phyloP scores from a whole-genome alignment of 768 basidiomycete species.

The Tremella mesenterica region DNA sequence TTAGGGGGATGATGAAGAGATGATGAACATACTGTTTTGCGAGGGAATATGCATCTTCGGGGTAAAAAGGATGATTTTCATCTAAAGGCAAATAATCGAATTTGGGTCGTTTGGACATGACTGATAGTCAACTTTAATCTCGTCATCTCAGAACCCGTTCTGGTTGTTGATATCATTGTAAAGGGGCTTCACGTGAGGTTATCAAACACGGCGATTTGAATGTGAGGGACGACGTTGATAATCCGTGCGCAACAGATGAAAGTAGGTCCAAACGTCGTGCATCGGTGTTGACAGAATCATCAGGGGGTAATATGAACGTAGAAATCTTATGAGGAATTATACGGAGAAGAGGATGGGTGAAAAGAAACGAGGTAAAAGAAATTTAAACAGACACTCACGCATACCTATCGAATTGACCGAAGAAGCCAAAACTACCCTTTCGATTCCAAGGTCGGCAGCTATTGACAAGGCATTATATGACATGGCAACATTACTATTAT shows the following conservation, averaged over 20 bases:
- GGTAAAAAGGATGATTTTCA: conserved; percentile 28
- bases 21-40: conserved; percentile 17
- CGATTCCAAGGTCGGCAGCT: conserved; percentile 30
- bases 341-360: no score
- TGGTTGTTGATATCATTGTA: no score
- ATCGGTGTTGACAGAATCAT: no score
- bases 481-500: conserved; percentile 32
- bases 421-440: conserved; percentile 32
- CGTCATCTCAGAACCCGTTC: no score
- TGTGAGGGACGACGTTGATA: no score
- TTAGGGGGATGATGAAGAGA: background rate
- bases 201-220: no score
- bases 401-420: conserved; percentile 36
- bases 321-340: no score
- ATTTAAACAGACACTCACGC: conserved; percentile 20
- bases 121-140: conserved; percentile 8
- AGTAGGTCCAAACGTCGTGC: background rate
- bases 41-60: conserved; percentile 33
- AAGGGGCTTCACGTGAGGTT: no score
- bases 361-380: no score
- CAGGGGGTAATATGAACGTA: no score
- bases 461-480: conserved; percentile 33
- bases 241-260: no score
- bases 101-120: conserved; percentile 24
- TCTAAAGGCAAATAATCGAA: conserved; percentile 37